phyloP scores from a whole-genome alignment of 306 rosid species.

The Carpinus viminea region DNA sequence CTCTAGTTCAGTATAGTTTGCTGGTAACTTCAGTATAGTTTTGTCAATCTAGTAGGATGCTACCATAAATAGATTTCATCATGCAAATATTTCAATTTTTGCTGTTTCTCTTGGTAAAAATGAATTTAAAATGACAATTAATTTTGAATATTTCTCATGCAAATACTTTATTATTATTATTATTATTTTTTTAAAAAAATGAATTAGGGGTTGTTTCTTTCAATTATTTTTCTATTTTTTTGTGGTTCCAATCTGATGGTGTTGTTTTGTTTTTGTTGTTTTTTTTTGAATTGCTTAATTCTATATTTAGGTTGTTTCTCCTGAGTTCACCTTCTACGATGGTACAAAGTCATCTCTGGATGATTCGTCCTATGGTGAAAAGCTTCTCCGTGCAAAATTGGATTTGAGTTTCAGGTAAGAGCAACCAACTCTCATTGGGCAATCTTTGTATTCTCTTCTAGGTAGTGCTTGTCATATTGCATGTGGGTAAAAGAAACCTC shows the following conservation, averaged over 20 bases:
- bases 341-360: constrained; percentile 87
- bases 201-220: constrained; percentile 13
- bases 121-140: not conserved
- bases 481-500: not conserved
- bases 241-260: not conserved
- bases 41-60: not conserved
- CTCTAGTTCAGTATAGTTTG: not conserved
- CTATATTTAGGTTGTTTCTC: constrained; percentile 76
- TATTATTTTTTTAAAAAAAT: not conserved
- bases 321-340: constrained; percentile 93
- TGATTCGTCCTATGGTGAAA: constrained; percentile 82
- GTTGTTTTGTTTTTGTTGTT: constrained; percentile 9
- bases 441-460: not conserved
- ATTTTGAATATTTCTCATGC: not conserved
- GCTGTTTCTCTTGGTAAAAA: not conserved
- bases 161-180: too few relatives aligned
- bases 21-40: not conserved
- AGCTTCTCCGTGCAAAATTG: constrained; percentile 97
- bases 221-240: not conserved
- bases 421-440: not conserved
- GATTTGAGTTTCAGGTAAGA: constrained; percentile 96
- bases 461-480: not conserved
- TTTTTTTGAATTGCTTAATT: constrained; percentile 15
- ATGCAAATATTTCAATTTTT: not conserved
- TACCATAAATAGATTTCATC: not conserved